These are phyloP conservation scores for Xylariaceae sp. DNA, from an alignment of 2,329 filamentous ascomycete species.

Conservation along the genomic window DNA sequence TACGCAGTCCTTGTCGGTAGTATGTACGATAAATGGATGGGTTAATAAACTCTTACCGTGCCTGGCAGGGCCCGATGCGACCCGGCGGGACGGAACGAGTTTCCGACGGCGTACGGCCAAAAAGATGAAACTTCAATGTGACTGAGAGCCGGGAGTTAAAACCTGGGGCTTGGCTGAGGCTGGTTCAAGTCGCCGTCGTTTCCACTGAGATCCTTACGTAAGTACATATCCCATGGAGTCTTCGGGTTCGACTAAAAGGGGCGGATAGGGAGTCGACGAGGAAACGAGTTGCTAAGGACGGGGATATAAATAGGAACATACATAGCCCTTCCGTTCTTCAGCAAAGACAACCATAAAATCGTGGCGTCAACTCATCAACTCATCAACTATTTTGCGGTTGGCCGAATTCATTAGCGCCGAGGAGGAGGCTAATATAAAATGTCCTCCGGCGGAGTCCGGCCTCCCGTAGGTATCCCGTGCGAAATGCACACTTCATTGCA, in stretches of 20 bases:
- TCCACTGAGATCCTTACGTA: too few species aligned
- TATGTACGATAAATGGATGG: background rate
- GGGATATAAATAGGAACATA: too few species aligned
- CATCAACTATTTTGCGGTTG: background rate
- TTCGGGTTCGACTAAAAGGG: too few species aligned
- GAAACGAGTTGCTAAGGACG: too few species aligned
- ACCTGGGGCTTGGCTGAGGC: conserved; percentile 26
- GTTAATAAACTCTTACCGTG: background rate
- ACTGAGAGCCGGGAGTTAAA: background rate
- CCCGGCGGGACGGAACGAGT: conserved; percentile 12
- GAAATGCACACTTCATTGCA: background rate
- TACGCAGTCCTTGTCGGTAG: too few species aligned
- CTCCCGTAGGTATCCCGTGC: background rate
- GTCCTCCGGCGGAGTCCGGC: background rate
- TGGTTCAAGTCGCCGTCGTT: conserved; percentile 1
- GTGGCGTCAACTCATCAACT: background rate
- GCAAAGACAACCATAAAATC: too few species aligned
- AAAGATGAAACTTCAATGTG: background rate
- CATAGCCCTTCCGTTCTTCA: too few species aligned
- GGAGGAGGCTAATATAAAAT: background rate
- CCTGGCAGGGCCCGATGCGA: background rate
- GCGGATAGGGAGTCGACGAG: too few species aligned
- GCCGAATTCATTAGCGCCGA: background rate
- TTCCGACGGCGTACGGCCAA: background rate
- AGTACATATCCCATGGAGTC: too few species aligned